phyloP scores from a whole-genome alignment of 2,329 filamentous ascomycete species.

The Lasiodiplodia gonubiensis region DNA sequence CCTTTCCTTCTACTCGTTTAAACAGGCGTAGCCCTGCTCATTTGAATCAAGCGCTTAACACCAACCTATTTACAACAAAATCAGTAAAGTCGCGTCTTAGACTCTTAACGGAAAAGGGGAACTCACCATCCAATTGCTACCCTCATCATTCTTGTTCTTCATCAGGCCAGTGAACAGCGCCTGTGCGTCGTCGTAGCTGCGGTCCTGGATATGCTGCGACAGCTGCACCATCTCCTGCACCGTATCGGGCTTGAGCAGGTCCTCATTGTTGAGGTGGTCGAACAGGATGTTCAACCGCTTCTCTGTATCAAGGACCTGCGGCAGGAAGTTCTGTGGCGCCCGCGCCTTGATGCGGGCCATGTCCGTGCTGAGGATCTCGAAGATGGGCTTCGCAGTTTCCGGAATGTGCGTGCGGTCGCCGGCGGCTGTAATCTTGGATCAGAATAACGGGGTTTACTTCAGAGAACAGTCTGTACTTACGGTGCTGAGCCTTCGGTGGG shows the following conservation, averaged over 20 bases:
- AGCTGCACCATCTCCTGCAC: slow-evolving; percentile 70
- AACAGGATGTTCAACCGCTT: slow-evolving; percentile 93
- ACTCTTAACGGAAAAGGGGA: neutral
- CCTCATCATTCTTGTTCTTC: slow-evolving; percentile 56
- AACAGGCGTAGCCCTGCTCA: slow-evolving; percentile 44
- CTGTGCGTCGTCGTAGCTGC: slow-evolving; percentile 54
- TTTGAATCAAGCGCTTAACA: slow-evolving; percentile 47
- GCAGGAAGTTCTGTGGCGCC: slow-evolving; percentile 83
- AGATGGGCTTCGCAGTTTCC: slow-evolving; percentile 73
- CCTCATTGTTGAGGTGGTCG: slow-evolving; percentile 95
- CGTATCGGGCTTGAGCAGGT: slow-evolving; percentile 81
- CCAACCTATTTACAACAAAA: slow-evolving; percentile 37
- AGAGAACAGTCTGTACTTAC: slow-evolving; percentile 55
- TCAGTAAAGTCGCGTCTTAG: neutral
- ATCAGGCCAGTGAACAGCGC: slow-evolving; percentile 54
- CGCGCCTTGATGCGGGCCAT: slow-evolving; percentile 87
- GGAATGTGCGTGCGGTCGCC: slow-evolving; percentile 93
- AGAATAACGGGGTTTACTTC: slow-evolving; percentile 21
- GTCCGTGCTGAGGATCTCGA: slow-evolving; percentile 79
- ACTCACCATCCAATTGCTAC: slow-evolving; percentile 59
- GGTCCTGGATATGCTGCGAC: slow-evolving; percentile 45
- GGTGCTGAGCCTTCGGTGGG: slow-evolving; percentile 63
- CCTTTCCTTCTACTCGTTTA: neutral
- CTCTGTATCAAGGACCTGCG: slow-evolving; percentile 91
- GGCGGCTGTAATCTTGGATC: slow-evolving; percentile 51